Percentiles rank a stretch among this genome's conserved stretches.
Evolutionary conservation across 2,329 filamentous ascomycete genomes (phyloP).

Genomic region (Penicillium janthinellum): DNA sequence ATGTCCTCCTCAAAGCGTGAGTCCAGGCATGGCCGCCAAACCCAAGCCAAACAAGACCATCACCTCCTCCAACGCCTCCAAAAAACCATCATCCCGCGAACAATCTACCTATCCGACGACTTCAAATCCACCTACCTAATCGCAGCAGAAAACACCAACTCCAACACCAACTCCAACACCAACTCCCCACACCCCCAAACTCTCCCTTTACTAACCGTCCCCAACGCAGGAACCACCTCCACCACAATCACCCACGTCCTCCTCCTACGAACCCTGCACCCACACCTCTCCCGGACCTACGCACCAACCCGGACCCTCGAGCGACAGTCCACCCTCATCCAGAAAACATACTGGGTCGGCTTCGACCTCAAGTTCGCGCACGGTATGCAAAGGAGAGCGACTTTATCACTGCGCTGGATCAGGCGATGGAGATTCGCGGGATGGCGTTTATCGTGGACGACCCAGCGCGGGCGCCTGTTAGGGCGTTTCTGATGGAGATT

Average conservation of each 20-base stretch:
- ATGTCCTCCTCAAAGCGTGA: background rate
- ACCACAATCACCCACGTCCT: background rate
- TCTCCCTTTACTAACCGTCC: background rate
- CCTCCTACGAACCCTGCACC: background rate
- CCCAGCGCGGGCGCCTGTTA: background rate
- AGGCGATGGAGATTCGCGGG: background rate
- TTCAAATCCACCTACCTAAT: background rate
- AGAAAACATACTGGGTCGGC: background rate
- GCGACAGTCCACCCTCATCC: background rate
- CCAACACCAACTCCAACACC: background rate
- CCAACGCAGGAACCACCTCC: background rate
- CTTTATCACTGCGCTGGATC: background rate
- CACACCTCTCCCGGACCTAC: background rate
- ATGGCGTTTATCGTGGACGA: background rate
- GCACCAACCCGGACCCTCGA: background rate
- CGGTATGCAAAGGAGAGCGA: background rate
- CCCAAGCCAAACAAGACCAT: background rate
- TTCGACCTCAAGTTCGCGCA: background rate
- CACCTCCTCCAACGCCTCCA: background rate
- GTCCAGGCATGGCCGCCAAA: too few species aligned
- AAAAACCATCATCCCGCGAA: background rate
- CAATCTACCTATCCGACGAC: background rate
- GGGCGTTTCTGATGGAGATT: constrained; percentile 8
- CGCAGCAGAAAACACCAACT: background rate
- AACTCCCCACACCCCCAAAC: background rate